Evolutionary conservation across 176 grass and related monocot genomes (phyloP).

Genomic region (Avena atlantica): DNA sequence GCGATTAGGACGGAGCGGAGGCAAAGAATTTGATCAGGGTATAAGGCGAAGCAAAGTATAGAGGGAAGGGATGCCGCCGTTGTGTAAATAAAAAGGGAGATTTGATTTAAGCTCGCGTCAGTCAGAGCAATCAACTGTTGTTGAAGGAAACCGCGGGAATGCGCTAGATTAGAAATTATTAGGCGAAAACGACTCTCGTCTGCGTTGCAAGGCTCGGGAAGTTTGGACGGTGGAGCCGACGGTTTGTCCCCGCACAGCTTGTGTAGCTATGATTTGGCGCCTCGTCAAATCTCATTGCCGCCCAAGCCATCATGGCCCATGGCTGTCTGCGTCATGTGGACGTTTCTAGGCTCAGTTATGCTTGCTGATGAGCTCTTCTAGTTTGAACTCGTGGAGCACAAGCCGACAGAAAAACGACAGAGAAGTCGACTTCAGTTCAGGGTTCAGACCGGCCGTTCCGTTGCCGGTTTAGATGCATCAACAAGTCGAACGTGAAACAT

Average conservation of each 20-base stretch:
- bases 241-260: neutral
- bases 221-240: constrained; percentile 31
- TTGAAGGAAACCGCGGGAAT: constrained; percentile 50
- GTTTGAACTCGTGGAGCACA: neutral
- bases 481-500: neutral
- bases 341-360: constrained; percentile 17
- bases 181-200: constrained; percentile 23
- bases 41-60: constrained; percentile 28
- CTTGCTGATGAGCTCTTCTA: constrained; percentile 2
- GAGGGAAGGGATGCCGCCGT: neutral
- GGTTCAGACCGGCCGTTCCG: neutral
- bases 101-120: neutral
- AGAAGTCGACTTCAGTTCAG: neutral
- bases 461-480: neutral
- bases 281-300: neutral
- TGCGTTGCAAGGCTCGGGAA: constrained; percentile 26
- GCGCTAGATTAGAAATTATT: constrained; percentile 24
- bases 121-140: neutral
- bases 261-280: neutral
- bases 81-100: constrained; percentile 28
- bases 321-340: constrained; percentile 27
- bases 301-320: constrained; percentile 29
- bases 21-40: constrained; percentile 58
- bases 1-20: constrained; percentile 33
- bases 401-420: neutral